phyloP scores from a whole-genome alignment of 768 basidiomycete species.

The Tephrocybe sp. region DNA sequence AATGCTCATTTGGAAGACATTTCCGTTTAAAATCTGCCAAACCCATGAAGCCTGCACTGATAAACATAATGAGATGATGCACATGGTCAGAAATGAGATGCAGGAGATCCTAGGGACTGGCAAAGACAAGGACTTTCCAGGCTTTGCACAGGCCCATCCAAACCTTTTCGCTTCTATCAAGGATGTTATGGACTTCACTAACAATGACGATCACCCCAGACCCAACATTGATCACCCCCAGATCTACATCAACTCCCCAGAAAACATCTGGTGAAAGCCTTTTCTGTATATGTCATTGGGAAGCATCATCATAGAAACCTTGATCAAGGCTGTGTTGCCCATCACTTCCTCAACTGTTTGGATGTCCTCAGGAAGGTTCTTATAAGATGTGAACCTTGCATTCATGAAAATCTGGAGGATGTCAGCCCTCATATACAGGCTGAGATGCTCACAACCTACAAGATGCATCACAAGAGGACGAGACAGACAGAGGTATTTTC shows the following conservation, averaged over 20 bases:
- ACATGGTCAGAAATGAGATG: neutral
- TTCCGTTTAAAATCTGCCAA: neutral
- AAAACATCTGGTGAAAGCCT: neutral
- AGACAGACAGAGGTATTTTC: neutral
- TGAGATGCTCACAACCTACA: too few relatives aligned
- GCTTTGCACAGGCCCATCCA: neutral
- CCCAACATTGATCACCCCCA: neutral
- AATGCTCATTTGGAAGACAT: neutral
- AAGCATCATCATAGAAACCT: neutral
- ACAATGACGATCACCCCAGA: neutral
- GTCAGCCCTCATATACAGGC: too few relatives aligned
- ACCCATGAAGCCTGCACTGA: neutral
- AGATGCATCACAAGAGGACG: neutral
- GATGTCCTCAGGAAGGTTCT: neutral
- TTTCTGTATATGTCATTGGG: neutral
- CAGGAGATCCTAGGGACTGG: neutral
- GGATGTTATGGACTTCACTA: neutral
- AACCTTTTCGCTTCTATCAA: neutral
- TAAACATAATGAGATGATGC: neutral
- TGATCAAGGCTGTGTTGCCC: neutral
- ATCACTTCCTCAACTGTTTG: neutral
- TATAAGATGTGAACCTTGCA: too few relatives aligned
- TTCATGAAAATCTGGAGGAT: too few relatives aligned
- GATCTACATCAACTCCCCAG: neutral
- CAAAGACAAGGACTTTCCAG: neutral